Base-by-base conservation (phyloP, 768 basidiomycete species). In the Leucosporidium yakuticum region DNA sequence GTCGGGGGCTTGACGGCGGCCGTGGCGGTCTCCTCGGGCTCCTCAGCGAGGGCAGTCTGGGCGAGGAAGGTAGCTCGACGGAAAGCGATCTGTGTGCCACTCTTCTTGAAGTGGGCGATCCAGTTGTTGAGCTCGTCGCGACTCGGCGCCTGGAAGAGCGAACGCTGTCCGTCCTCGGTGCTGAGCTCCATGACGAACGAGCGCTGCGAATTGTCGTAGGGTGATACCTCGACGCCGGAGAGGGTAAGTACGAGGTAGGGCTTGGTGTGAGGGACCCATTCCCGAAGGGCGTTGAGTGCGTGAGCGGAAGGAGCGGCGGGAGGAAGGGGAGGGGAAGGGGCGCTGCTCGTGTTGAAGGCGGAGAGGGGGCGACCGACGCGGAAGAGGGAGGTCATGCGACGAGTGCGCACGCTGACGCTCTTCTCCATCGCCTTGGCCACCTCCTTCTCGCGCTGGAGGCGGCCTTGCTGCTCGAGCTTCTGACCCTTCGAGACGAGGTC, bases 21-120 rank as follows among this genome's bases (percentile, higher is more conserved):
- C 12, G 17, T 9, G 20, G 55, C 31, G 19, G 55, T 25, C 49
- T 74, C 73, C 29, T 63, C 56, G 9, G 68, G 47, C 27, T 55
- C 68, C 14, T 62, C 60, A 15, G n/a, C 60, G 31, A 62, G 50
- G 5, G 60, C 25, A 23, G 48, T 62, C 34, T 62, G 60, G 3
- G 60, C 60, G 12, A 76, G 39, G 29, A 74, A 64, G 20, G 74
- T 76, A 31, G 65, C 51, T n/a, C 76, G 54, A 32, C 66, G 27
- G 14, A 44, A 61, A 20, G 73, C 64, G 15, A 69, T 68, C n/a
- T 59, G 36, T 0, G 58, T 59, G 12, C 58, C 58, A 25, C 36
- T 47, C n/a, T 39, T 17, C 4, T 29, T 34, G 44, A 59, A 59
- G 36, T 63, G 48, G 27, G 70, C 67, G 39, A 69, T 63, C 76